phyloP scores from a whole-genome alignment of 2,329 filamentous ascomycete genomes.

The Dactylonectria estremocensis region DNA sequence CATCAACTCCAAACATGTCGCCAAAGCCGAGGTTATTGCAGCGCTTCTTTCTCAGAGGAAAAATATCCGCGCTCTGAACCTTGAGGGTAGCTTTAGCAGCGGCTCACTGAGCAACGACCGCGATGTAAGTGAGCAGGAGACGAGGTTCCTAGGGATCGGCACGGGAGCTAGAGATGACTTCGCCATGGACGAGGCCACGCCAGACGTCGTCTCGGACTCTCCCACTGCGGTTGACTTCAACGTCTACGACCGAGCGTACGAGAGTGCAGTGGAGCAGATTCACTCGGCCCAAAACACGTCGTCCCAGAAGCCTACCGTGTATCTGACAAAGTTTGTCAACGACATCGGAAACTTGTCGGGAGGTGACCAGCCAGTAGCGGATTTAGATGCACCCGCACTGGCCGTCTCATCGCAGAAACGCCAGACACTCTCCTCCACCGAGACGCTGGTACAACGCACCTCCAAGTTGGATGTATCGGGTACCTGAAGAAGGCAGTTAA shows the following conservation, averaged over 20 bases:
- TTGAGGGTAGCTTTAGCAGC: slow-evolving; percentile 59
- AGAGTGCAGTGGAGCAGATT: slow-evolving; percentile 83
- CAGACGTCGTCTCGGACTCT: slow-evolving; percentile 81
- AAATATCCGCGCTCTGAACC: slow-evolving; percentile 54
- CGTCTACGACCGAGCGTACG: slow-evolving; percentile 91
- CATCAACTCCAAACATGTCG: slow-evolving; percentile 50
- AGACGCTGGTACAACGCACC: slow-evolving; percentile 41
- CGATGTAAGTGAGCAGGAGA: slow-evolving; percentile 73
- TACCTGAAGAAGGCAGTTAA: slow-evolving; percentile 18
- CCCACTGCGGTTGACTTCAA: slow-evolving; percentile 88
- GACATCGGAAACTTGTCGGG: slow-evolving; percentile 60
- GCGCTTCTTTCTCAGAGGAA: slow-evolving; percentile 64
- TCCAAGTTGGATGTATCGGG: slow-evolving; percentile 42
- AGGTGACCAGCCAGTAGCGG: slow-evolving; percentile 52
- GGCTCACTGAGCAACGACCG: slow-evolving; percentile 64
- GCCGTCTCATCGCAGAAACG: slow-evolving; percentile 21
- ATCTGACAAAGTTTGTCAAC: slow-evolving; percentile 65
- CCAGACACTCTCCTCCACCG: slow-evolving; percentile 31
- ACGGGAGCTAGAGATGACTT: slow-evolving; percentile 70
- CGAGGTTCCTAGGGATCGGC: slow-evolving; percentile 83
- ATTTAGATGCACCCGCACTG: slow-evolving; percentile 8
- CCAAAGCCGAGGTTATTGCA: slow-evolving; percentile 65
- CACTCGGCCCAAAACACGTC: slow-evolving; percentile 56
- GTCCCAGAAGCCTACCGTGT: slow-evolving; percentile 60
- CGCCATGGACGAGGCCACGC: slow-evolving; percentile 55